Evolutionary conservation across 2,329 filamentous ascomycete species (phyloP).

Genomic region (Sporothrix phasma): DNA sequence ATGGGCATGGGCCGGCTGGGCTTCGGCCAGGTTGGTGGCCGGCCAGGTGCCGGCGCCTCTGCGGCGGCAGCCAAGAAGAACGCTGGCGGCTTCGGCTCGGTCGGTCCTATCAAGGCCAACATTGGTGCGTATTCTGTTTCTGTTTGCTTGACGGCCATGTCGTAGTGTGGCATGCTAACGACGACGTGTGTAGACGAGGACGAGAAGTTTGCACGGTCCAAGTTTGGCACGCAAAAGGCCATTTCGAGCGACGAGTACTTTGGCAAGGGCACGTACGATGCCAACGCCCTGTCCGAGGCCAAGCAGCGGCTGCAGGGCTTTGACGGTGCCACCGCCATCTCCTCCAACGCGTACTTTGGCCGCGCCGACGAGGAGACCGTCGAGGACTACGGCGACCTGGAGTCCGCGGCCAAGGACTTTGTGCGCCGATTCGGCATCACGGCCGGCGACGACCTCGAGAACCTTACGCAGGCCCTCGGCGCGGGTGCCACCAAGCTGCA

Average conservation of each 20-base stretch:
- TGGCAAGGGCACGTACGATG: slow-evolving; percentile 78
- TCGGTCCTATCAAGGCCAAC: slow-evolving; percentile 61
- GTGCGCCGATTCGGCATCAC: slow-evolving; percentile 91
- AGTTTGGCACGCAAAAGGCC: slow-evolving; percentile 87
- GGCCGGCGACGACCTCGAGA: slow-evolving; percentile 90
- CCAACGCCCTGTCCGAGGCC: slow-evolving; percentile 70
- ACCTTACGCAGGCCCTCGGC: slow-evolving; percentile 70
- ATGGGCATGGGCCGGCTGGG: slow-evolving; percentile 81
- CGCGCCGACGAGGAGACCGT: slow-evolving; percentile 65
- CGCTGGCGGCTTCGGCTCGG: slow-evolving; percentile 79
- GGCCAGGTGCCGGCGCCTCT: slow-evolving; percentile 24
- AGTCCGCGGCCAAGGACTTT: slow-evolving; percentile 91
- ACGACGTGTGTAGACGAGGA: slow-evolving; percentile 48
- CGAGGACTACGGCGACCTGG: slow-evolving; percentile 83
- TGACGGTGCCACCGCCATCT: slow-evolving; percentile 84
- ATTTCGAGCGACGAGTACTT: slow-evolving; percentile 99
- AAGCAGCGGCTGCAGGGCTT: slow-evolving; percentile 83
- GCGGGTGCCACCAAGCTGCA: slow-evolving; percentile 80
- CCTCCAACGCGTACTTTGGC: slow-evolving; percentile 95
- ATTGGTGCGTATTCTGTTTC: slow-evolving; percentile 37
- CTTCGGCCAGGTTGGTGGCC: slow-evolving; percentile 72
- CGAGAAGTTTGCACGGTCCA: slow-evolving; percentile 71
- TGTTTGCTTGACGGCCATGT: too few relatives aligned
- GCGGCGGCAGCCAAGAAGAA: slow-evolving; percentile 48
- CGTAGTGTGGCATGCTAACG: neutral